These are phyloP conservation scores for Colletotrichum falcatum DNA, from an alignment of 2,329 filamentous ascomycete species.

Conservation along the genomic window DNA sequence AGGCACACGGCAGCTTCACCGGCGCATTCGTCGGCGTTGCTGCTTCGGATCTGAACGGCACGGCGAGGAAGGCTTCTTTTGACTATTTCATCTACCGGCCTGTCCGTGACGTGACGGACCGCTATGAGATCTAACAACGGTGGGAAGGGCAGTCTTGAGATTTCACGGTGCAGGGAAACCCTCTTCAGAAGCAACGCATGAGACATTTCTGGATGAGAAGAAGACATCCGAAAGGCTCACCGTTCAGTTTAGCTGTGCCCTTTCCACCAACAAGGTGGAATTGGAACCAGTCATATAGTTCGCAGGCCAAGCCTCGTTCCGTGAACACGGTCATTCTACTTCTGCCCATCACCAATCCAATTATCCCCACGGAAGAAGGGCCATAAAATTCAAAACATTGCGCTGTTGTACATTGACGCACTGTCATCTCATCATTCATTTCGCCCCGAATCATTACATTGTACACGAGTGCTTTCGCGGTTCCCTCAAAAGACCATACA, in stretches of 20 bases:
- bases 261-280: neutral
- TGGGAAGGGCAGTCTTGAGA: neutral
- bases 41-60: constrained; percentile 67
- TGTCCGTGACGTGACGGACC: constrained; percentile 58
- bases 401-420: neutral
- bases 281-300: neutral
- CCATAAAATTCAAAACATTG: neutral
- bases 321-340: neutral
- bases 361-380: neutral
- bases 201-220: neutral
- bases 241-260: neutral
- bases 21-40: constrained; percentile 70
- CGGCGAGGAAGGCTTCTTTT: constrained; percentile 59
- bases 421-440: neutral
- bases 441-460: neutral
- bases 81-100: constrained; percentile 66
- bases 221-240: neutral
- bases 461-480: neutral
- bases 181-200: neutral
- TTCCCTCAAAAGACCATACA: constrained; percentile 40
- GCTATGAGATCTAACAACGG: constrained; percentile 54
- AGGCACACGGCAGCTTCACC: constrained; percentile 72
- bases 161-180: neutral
- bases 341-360: neutral
- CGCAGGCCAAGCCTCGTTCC: neutral